Base-by-base conservation (phyloP, 2,329 filamentous ascomycete species). In the Eutypella sp. region DNA sequence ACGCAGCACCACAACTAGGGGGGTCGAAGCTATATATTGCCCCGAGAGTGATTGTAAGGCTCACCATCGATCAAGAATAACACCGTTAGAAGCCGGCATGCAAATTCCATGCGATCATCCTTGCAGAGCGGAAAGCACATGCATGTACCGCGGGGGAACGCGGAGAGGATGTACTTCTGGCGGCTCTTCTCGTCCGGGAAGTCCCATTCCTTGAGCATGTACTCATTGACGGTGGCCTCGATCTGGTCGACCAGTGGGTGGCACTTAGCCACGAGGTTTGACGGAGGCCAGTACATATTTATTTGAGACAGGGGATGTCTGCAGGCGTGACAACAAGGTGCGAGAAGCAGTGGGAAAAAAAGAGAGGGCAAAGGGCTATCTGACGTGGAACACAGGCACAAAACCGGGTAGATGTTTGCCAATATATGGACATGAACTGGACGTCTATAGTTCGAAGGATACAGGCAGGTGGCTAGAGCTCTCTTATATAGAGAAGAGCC, bases 31-130 rank as follows among this genome's bases (percentile, higher is more conserved):
- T 5, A 24, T 25, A 4, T 29, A n/a, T 16, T 34, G 31, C 10
- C 8, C 18, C 31, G 18, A 16, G 2, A 4, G 10, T n/a, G n/a
- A 15, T 34, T 34, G 9, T 19, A 23, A 20, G 34, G 5, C 62
- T 44, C 56, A 67, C 68, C 70, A 51, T 74, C 69, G 23, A 72
- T 60, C 1, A 73, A 47, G 44, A 73, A 73, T 1, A 70, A 50
- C 1, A 71, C 23, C 1, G 68, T 68, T 5, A 71, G 46, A 0
- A 74, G 56, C 3, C 58, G 53, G 49, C 67, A 70, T 1, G 63
- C 68, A 41, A 61, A 67, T 9, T 54, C 40, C 19, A 72, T 69
- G 2, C 70, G 52, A 42, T 69, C 67, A 45, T 70, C 63, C 16
- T 54, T 23, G 1, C 68, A 64, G 23, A 52, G 47, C 0, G 68